Evolutionary conservation across 2,329 filamentous ascomycete genomes (phyloP).

Genomic region (Ophiostoma novo-ulmi): DNA sequence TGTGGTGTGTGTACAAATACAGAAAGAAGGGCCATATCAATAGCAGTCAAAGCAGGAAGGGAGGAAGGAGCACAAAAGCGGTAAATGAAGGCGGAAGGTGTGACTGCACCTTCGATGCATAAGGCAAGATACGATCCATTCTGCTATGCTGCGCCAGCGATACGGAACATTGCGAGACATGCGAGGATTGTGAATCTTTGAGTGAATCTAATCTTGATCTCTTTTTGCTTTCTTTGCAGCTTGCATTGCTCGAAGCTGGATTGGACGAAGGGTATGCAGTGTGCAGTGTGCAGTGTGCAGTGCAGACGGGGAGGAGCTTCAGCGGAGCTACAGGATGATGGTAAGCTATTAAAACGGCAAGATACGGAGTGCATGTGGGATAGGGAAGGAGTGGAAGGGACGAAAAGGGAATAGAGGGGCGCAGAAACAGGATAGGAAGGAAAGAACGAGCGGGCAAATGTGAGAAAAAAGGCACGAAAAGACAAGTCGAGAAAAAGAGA

Average conservation of each 20-base stretch:
- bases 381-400: not conserved
- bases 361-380: not conserved
- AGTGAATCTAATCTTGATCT: not conserved
- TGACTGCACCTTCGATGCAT: constrained; percentile 12
- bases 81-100: constrained; percentile 11
- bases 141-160: not conserved
- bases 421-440: not conserved
- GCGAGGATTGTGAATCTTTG: not conserved
- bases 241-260: not conserved
- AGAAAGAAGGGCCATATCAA: not conserved
- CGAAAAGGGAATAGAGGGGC: not conserved
- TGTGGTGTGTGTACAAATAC: constrained; percentile 9
- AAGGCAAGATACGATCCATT: constrained; percentile 11
- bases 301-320: not conserved
- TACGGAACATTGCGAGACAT: not conserved
- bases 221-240: not conserved
- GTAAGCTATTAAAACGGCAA: not conserved
- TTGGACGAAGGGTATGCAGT: not conserved
- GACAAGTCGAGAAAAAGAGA: not conserved
- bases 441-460: constrained; percentile 12
- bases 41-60: not conserved
- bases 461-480: not conserved
- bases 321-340: not conserved
- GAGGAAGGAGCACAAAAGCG: not conserved
- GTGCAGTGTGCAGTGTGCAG: not conserved